Evolutionary conservation across 2,329 filamentous ascomycete species (phyloP).

Genomic region (Penicillium sp.): DNA sequence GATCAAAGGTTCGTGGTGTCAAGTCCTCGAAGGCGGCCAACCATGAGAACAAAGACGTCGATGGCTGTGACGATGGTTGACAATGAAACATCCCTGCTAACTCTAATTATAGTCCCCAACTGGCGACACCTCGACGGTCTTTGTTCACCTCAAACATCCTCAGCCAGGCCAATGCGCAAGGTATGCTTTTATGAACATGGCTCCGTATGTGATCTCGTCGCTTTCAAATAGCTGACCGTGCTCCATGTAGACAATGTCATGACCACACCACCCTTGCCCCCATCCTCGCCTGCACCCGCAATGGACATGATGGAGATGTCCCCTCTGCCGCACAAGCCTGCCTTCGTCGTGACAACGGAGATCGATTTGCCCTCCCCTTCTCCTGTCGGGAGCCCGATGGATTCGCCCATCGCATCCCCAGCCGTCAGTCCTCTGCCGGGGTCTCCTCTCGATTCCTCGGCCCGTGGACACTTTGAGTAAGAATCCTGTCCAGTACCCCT

Average conservation of each 20-base stretch:
- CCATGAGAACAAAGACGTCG: constrained; percentile 2
- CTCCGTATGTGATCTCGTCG: background rate
- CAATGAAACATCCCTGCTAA: constrained; percentile 31
- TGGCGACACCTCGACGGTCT: constrained; percentile 75
- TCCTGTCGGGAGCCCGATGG: constrained; percentile 49
- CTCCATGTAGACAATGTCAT: constrained; percentile 55
- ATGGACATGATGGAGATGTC: constrained; percentile 89
- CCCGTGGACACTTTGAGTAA: constrained; percentile 32
- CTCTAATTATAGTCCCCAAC: constrained; percentile 60
- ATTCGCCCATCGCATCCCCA: constrained; percentile 33
- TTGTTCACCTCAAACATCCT: constrained; percentile 73
- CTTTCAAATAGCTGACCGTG: background rate
- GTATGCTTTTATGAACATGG: constrained; percentile 40
- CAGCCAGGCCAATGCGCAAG: constrained; percentile 51
- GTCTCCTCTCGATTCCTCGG: constrained; percentile 32
- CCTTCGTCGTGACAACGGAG: constrained; percentile 55
- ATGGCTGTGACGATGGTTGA: background rate
- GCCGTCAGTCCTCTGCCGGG: constrained; percentile 36
- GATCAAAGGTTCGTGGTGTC: constrained; percentile 71
- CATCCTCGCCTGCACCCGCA: constrained; percentile 69
- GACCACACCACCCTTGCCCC: constrained; percentile 76
- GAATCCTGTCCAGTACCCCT: constrained; percentile 9
- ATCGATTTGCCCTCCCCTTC: constrained; percentile 68
- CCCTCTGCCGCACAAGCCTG: constrained; percentile 79
- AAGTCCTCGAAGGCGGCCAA: background rate